These are phyloP conservation scores for Yamadazyma sp. DNA, from an alignment of 805 yeast genomes.

Conservation along the genomic window DNA sequence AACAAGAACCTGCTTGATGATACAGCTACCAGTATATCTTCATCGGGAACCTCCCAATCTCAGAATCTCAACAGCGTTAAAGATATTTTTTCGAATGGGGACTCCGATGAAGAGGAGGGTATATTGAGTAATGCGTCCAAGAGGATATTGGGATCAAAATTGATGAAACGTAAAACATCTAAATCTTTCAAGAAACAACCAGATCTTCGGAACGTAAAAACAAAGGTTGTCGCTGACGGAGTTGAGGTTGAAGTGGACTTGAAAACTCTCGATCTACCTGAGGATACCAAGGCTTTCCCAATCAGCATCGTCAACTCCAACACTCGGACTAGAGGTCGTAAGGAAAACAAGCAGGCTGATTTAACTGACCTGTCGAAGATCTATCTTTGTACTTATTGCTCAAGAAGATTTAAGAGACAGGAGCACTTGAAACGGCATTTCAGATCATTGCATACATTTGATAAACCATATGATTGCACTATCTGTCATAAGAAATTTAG, in stretches of 20 bases:
- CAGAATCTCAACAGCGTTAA: not conserved
- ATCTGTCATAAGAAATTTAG: conserved; percentile 65
- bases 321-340: conserved; percentile 57
- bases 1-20: conserved; percentile 20
- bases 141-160: conserved; percentile 40
- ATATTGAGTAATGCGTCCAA: conserved; percentile 29
- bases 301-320: conserved; percentile 31
- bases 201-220: conserved; percentile 15
- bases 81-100: not conserved
- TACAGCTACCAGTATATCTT: conserved; percentile 12
- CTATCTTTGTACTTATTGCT: conserved; percentile 63
- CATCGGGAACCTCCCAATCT: conserved; percentile 14
- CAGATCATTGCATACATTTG: conserved; percentile 69
- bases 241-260: conserved; percentile 42
- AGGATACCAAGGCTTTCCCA: conserved; percentile 38
- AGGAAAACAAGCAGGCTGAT: conserved; percentile 61
- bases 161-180: conserved; percentile 30
- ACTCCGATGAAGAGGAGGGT: not conserved
- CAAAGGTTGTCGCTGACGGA: conserved; percentile 19
- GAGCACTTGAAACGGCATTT: conserved; percentile 77
- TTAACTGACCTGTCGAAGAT: conserved; percentile 50
- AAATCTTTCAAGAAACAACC: conserved; percentile 16
- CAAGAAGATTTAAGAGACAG: conserved; percentile 67
- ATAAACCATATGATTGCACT: conserved; percentile 65
- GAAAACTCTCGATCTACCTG: conserved; percentile 39